Evolutionary conservation across 2,329 filamentous ascomycete genomes (phyloP), one percentile per base, ranked within the genome.

Genomic region (Cercospora berteroae): DNA sequence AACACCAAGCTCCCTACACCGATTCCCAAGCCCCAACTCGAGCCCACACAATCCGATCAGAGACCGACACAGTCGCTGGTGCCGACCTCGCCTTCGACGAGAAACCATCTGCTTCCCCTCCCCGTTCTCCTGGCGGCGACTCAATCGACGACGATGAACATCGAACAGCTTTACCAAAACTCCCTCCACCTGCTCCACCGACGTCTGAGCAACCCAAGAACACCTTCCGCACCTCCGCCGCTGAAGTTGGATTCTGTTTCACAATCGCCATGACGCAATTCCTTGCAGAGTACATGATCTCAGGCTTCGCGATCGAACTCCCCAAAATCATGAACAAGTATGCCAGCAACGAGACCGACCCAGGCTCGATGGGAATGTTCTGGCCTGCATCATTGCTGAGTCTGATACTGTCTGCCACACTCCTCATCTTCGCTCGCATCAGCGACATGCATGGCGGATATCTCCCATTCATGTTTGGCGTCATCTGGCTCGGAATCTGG

Each of bases 371-470:
- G 42, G 75, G 76, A 10, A 66, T 71, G 23, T 77, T 79, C 70
- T 79, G 78, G 78, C 78, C 77, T 3, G 77, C 78, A 0, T 74
- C 75, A 0, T 66, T 79, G 16, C 73, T 79, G 25, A 74, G 77
- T 3, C 69, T 79, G 10, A 74, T 79, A 58, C 57, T 79, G 1
- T 76, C 74, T 56, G 73, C 77, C 0, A 75, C 75, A 0, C 63
- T 79, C 1, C 74, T 79, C 44, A 69, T 74, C 56, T 77, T 77
- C 31, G 77, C 77, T 2, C 71, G 78, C 4, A 65, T 78, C 9
- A 75, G 76, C 2, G 78, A 79, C 66, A 77, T 78, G 74, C 75
- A 77, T 52, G 76, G 77, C 60, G 78, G 78, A 18, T 79, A 79
- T 60, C 67, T 72, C 0, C 67, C 73, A 2, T 79, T 78, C 74